Base-by-base conservation (phyloP, 2,329 filamentous ascomycete species). In the Myriosclerotinia scirpicola region DNA sequence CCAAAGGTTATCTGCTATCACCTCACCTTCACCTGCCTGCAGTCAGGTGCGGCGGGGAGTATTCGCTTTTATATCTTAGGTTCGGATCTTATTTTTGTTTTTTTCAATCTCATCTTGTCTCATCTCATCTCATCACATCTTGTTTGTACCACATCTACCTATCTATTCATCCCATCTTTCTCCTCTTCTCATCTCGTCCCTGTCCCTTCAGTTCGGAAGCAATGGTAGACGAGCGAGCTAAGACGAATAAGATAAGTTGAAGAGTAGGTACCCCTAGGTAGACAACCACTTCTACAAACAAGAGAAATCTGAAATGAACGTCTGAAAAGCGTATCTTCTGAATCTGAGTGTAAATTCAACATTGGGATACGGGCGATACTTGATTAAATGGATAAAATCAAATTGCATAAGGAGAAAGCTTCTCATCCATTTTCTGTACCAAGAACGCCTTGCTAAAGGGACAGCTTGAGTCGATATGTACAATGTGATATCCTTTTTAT, bases 381-480 rank as follows among this genome's bases (percentile, higher is more conserved):
- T 50, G n/a, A 26, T 22, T 36, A 9, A 26, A 50, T 50, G n/a
- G 22, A 50, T 36, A 9, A 12, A 30, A 54, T 20, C 17, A 36
- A 5, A 36, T 54, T 36, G 30, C 52, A 36, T 36, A 1, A 36
- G 9, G 22, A 59, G 20, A 26, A 48, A 52, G 15, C 30, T 30
- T 46, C 26, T 65, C n/a, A 26, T 54, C 22, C 50, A 55, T 50
- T 64, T 40, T 64, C 34, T 44, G 53, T 54, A 64, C 60, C 65
- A 67, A 44, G 46, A 68, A 69, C 68, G 68, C 68, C 68, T 58
- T 68, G 68, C 68, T 69, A 69, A 69, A 64, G 26, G 44, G 52
- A 66, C 52, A 56, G 36, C 53, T 56, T 40, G 58, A 59, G 52
- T 15, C 7, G 42, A 50, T 22, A 52, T 26, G 54, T 34, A 59